Conservation (phyloP, 2,329 filamentous ascomycete genomes). For the Botrytis paeoniae region DNA sequence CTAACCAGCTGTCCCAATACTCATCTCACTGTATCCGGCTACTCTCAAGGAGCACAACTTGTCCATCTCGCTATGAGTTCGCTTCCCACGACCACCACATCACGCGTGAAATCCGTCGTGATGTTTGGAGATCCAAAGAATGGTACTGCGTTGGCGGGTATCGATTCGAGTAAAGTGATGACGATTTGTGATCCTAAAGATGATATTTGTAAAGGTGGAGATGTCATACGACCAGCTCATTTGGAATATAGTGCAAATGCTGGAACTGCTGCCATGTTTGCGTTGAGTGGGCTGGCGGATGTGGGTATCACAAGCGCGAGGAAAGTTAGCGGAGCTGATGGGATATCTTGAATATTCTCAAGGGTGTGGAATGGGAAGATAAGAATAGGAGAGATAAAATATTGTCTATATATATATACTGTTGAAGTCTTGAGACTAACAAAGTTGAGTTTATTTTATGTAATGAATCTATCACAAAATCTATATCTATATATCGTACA, state of each 20-base stretch:
- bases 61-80: conserved; percentile 29
- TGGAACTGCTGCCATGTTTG: conserved; percentile 31
- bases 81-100: conserved; percentile 22
- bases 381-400: not conserved
- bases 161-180: conserved; percentile 28
- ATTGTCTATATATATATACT: not conserved
- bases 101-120: conserved; percentile 28
- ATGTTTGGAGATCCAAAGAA: conserved; percentile 35
- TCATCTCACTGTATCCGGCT: conserved; percentile 30
- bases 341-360: conserved; percentile 7
- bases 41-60: conserved; percentile 34
- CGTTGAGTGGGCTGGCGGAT: conserved; percentile 24
- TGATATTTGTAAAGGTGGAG: conserved; percentile 31
- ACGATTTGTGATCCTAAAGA: conserved; percentile 30
- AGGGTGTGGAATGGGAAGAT: not conserved
- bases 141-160: conserved; percentile 28
- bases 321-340: conserved; percentile 16
- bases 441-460: conserved; percentile 10
- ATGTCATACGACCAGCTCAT: conserved; percentile 24
- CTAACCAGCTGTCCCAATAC: conserved; percentile 28
- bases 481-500: conserved; percentile 1
- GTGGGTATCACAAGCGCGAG: conserved; percentile 32
- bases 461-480: not conserved
- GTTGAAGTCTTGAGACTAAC: not conserved
- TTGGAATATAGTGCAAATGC: conserved; percentile 31